Percentiles rank a stretch among this genome's conserved stretches.
Conservation (phyloP, 2,329 filamentous ascomycete species). For the Colletotrichum kahawae region DNA sequence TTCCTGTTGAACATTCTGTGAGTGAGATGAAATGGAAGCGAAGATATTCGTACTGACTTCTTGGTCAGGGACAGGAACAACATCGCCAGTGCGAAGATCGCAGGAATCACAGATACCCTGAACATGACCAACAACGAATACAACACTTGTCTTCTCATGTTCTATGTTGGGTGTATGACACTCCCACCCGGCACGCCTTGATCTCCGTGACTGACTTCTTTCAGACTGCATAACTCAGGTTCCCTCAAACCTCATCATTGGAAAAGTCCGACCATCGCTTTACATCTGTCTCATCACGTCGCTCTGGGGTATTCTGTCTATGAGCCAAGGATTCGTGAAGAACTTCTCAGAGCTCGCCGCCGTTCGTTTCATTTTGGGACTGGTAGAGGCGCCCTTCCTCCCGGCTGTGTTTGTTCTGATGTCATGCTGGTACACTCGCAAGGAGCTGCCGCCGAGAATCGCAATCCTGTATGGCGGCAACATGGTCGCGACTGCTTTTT, state of each 20-base stretch:
- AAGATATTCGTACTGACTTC: neutral
- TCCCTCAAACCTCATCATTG: constrained; percentile 9
- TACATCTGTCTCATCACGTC: constrained; percentile 8
- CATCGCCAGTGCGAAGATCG: constrained; percentile 57
- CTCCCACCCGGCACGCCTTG: neutral
- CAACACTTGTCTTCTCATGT: constrained; percentile 39
- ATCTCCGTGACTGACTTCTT: neutral
- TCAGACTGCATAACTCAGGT: neutral
- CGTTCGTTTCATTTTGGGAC: constrained; percentile 54
- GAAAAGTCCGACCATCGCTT: neutral
- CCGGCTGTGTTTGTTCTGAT: constrained; percentile 53
- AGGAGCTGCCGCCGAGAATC: constrained; percentile 66
- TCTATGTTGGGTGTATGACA: neutral
- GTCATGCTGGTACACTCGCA: constrained; percentile 67
- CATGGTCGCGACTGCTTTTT: constrained; percentile 72
- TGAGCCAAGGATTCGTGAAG: neutral
- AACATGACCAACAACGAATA: constrained; percentile 59
- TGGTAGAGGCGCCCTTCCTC: constrained; percentile 57
- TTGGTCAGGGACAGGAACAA: constrained; percentile 29
- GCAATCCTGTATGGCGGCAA: constrained; percentile 64
- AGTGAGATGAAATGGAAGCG: neutral
- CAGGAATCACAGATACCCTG: constrained; percentile 58
- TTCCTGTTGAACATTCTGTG: constrained; percentile 3
- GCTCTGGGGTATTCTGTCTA: neutral
- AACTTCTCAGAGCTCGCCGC: constrained; percentile 7